Conservation (phyloP, 805 yeast genomes). For the Ogataea polymorpha region DNA sequence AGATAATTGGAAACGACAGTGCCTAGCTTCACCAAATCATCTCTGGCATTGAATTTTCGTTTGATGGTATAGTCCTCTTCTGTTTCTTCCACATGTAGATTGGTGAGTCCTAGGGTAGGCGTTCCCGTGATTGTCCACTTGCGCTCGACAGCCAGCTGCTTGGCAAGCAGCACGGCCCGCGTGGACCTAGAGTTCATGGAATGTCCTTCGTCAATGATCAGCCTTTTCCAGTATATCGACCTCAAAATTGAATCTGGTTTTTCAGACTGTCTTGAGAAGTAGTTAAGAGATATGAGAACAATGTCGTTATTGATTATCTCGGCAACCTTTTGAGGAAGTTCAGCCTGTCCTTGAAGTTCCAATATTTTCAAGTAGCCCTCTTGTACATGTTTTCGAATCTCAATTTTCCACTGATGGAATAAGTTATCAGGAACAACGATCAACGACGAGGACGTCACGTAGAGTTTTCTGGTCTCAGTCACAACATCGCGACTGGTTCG, state of each 20-base stretch:
- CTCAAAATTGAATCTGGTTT: conserved; percentile 36
- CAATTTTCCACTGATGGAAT: conserved; percentile 62
- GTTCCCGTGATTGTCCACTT: conserved; percentile 78
- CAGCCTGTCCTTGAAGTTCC: conserved; percentile 23
- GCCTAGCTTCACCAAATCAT: conserved; percentile 55
- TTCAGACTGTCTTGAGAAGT: conserved; percentile 42
- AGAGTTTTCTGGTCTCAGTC: conserved; percentile 29
- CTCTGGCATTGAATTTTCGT: conserved; percentile 47
- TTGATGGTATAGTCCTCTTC: conserved; percentile 43
- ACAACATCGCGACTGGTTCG: conserved; percentile 12
- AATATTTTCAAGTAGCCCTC: conserved; percentile 36
- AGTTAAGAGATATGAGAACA: conserved; percentile 46
- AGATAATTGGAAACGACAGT: conserved; percentile 49
- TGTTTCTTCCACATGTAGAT: conserved; percentile 44
- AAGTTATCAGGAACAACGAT: conserved; percentile 66
- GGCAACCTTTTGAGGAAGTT: conserved; percentile 31
- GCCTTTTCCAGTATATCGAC: conserved; percentile 59
- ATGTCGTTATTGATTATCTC: conserved; percentile 47
- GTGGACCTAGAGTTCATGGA: conserved; percentile 53
- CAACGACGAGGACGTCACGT: conserved; percentile 51
- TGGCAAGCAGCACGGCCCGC: conserved; percentile 47
- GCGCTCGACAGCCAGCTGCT: conserved; percentile 51
- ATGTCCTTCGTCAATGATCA: conserved; percentile 77
- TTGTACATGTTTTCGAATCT: conserved; percentile 53
- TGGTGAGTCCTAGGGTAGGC: conserved; percentile 68